Percentiles rank a stretch among this genome's conserved stretches.
These are phyloP conservation scores for Hyaloperonospora arabidopsidis DNA, from an alignment of 352 stramenopile genomes.

Conservation along the genomic window DNA sequence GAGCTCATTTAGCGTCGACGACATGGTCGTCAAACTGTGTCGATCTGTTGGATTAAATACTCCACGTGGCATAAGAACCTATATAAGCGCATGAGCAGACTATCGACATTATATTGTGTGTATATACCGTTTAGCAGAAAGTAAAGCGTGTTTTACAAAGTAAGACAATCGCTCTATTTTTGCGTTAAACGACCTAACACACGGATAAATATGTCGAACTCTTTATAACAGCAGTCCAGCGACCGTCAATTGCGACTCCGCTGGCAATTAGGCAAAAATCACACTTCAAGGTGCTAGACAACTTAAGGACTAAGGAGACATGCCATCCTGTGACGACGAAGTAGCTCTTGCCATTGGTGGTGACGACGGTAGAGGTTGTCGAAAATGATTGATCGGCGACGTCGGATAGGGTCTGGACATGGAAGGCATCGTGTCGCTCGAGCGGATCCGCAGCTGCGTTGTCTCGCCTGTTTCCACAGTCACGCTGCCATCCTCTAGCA, in stretches of 20 bases:
- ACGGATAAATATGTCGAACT: no score
- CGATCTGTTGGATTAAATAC: not conserved
- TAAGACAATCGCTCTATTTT: no score
- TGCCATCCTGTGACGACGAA: slow-evolving; percentile 27
- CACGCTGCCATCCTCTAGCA: slow-evolving; percentile 38
- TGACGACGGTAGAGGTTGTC: slow-evolving; percentile 37
- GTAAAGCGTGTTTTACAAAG: no score
- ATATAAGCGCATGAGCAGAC: not conserved
- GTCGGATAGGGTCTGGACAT: slow-evolving; percentile 48
- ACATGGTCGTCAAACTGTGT: slow-evolving; percentile 7
- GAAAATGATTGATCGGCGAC: slow-evolving; percentile 61
- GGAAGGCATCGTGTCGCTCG: slow-evolving; percentile 34
- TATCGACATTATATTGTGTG: no score
- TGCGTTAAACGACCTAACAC: no score
- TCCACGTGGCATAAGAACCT: slow-evolving; percentile 17
- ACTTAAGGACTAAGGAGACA: no score
- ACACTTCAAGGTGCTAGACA: slow-evolving; percentile 5
- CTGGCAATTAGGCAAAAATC: slow-evolving; percentile 15
- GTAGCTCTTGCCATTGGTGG: slow-evolving; percentile 28
- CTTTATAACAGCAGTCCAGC: slow-evolving; percentile 7
- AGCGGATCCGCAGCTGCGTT: slow-evolving; percentile 39
- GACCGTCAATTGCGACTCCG: slow-evolving; percentile 18
- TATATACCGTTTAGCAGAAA: no score
- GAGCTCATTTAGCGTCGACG: slow-evolving; percentile 14
- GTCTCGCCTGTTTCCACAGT: slow-evolving; percentile 42